phyloP scores from a whole-genome alignment of 768 basidiomycete species.

The Mycena alexandri region DNA sequence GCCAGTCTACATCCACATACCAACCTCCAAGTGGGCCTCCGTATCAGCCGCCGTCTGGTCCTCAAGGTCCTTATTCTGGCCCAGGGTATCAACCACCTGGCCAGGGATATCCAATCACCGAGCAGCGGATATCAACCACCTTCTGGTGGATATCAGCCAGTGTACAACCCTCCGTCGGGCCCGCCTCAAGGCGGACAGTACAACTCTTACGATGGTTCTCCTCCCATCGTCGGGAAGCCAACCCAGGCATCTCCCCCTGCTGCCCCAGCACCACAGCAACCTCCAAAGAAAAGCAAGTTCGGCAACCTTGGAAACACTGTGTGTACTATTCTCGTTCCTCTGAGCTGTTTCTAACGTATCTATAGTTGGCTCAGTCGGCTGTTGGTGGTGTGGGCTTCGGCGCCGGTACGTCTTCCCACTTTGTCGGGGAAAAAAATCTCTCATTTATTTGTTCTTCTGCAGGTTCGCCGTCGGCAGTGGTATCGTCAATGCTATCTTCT shows the following conservation, averaged over 20 bases:
- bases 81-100: constrained; percentile 15
- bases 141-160: constrained; percentile 13
- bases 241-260: constrained; percentile 6
- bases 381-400: constrained; percentile 82
- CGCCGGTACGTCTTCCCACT: constrained; percentile 64
- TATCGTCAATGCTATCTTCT: constrained; percentile 64
- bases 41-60: constrained; percentile 2
- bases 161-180: constrained; percentile 30
- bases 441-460: constrained; percentile 16
- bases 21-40: constrained; percentile 6
- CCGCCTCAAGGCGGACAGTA: constrained; percentile 17
- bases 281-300: constrained; percentile 66
- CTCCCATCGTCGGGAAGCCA: constrained; percentile 27
- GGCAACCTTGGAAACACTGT: constrained; percentile 67
- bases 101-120: neutral
- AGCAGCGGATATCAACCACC: constrained; percentile 11
- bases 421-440: neutral
- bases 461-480: constrained; percentile 61
- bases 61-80: constrained; percentile 6
- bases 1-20: constrained; percentile 7
- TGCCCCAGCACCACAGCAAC: constrained; percentile 37
- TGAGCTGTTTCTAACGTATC: constrained; percentile 20
- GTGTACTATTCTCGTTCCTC: neutral
- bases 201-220: constrained; percentile 25
- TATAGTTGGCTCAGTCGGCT: constrained; percentile 65